phyloP scores from a whole-genome alignment of 345 rosid genomes.

The Rhizophora mangle region DNA sequence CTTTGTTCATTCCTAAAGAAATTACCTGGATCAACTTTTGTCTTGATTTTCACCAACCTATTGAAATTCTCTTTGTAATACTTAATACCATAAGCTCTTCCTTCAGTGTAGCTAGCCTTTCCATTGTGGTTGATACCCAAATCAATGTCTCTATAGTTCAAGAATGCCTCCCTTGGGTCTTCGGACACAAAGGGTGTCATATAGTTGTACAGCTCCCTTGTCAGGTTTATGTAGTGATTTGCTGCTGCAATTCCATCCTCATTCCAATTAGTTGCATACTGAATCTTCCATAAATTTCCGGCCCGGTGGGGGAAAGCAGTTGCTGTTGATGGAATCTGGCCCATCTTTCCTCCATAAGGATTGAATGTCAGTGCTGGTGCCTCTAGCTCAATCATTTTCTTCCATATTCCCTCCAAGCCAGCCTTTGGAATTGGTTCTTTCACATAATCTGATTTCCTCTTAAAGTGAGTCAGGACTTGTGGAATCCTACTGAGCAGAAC shows the following conservation, averaged over 20 bases:
- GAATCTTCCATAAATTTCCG: slow-evolving; percentile 15
- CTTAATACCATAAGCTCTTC: slow-evolving; percentile 13
- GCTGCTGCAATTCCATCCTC: slow-evolving; percentile 6
- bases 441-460: slow-evolving; percentile 33
- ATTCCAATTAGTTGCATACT: slow-evolving; percentile 11
- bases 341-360: slow-evolving; percentile 19
- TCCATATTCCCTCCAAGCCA: slow-evolving; percentile 19
- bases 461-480: background rate
- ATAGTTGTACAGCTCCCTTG: slow-evolving; percentile 8
- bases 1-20: slow-evolving; percentile 6
- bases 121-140: slow-evolving; percentile 10
- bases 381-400: slow-evolving; percentile 20
- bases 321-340: slow-evolving; percentile 4
- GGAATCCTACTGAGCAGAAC: slow-evolving; percentile 19
- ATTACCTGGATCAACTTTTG: slow-evolving; percentile 6
- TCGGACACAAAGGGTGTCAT: slow-evolving; percentile 16
- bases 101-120: slow-evolving; percentile 7
- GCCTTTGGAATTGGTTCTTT: slow-evolving; percentile 18
- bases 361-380: slow-evolving; percentile 5
- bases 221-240: slow-evolving; percentile 8
- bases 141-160: slow-evolving; percentile 14
- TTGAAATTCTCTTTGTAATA: slow-evolving; percentile 12
- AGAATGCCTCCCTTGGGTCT: slow-evolving; percentile 11
- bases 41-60: slow-evolving; percentile 16
- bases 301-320: slow-evolving; percentile 16